These are phyloP conservation scores for Blastomyces gilchristii DNA, from an alignment of 2,329 filamentous ascomycete species.

Conservation along the genomic window DNA sequence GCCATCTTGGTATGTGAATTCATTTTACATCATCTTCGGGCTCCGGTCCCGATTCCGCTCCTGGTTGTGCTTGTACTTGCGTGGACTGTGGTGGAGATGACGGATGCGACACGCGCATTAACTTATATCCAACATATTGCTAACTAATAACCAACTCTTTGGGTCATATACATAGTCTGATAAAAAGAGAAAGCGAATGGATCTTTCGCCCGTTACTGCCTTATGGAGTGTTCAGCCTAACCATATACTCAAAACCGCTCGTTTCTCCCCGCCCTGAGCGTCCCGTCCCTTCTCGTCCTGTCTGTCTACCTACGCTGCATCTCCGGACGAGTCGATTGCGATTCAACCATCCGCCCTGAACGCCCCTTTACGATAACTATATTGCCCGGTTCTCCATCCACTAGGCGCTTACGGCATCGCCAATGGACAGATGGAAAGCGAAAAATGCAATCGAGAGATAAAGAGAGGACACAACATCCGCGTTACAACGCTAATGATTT, in stretches of 20 bases:
- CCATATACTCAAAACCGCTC: background rate
- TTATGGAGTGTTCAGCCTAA: background rate
- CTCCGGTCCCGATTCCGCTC: no score
- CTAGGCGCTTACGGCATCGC: background rate
- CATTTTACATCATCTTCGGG: background rate
- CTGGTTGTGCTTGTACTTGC: background rate
- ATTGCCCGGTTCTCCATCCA: background rate
- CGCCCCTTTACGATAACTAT: background rate
- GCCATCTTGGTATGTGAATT: slow-evolving; percentile 55
- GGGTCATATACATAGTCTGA: background rate
- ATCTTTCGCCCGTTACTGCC: background rate
- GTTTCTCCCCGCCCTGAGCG: background rate
- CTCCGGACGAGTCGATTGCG: background rate
- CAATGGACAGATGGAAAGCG: background rate
- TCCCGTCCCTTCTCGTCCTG: background rate
- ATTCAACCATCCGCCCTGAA: background rate
- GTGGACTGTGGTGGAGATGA: background rate
- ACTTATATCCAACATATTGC: background rate
- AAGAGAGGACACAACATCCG: background rate
- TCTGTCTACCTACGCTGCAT: background rate
- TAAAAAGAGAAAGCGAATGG: background rate
- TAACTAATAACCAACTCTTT: background rate
- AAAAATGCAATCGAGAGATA: background rate
- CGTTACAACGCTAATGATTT: background rate
- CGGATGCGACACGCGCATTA: background rate